A percentile compares a stretch with the other conserved stretches of the same genome.
These are phyloP conservation scores for Gracilaria gracilis DNA, from an alignment of 23 red algal species.

Conservation along the genomic window DNA sequence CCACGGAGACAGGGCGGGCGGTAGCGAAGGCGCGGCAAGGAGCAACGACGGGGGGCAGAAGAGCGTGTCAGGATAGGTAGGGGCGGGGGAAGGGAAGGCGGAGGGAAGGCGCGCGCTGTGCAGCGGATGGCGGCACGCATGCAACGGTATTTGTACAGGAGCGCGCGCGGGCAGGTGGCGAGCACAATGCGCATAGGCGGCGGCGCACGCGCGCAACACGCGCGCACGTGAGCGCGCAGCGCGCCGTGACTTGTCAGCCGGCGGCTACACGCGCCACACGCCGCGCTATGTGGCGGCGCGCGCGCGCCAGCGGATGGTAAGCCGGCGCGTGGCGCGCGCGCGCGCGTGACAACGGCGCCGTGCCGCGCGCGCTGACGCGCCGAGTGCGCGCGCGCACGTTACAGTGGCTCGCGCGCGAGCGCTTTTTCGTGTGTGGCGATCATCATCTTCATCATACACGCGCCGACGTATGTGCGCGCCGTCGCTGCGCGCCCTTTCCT, in stretches of 20 bases:
- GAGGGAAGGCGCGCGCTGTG: too few relatives aligned
- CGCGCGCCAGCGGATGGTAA: slow-evolving; percentile 3
- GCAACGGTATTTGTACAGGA: too few relatives aligned
- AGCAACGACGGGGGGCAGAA: too few relatives aligned
- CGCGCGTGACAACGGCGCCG: slow-evolving; percentile 5
- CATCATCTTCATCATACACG: neutral
- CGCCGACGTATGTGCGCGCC: neutral
- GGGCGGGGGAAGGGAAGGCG: too few relatives aligned
- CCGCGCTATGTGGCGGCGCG: too few relatives aligned
- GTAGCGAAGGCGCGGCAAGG: too few relatives aligned
- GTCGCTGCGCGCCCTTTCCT: too few relatives aligned
- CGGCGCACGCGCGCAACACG: neutral
- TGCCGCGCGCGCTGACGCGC: neutral
- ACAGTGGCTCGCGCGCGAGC: neutral
- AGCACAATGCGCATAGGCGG: too few relatives aligned
- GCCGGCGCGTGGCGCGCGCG: neutral
- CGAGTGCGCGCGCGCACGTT: slow-evolving; percentile 5
- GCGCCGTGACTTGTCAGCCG: neutral
- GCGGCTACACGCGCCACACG: too few relatives aligned
- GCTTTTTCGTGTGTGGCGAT: neutral
- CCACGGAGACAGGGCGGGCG: too few relatives aligned
- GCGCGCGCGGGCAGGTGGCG: neutral
- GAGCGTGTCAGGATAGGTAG: too few relatives aligned
- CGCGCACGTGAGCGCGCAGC: neutral
- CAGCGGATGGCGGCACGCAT: too few relatives aligned